Conservation (phyloP, 345 rosid genomes). For the Aquilaria malaccensis region DNA sequence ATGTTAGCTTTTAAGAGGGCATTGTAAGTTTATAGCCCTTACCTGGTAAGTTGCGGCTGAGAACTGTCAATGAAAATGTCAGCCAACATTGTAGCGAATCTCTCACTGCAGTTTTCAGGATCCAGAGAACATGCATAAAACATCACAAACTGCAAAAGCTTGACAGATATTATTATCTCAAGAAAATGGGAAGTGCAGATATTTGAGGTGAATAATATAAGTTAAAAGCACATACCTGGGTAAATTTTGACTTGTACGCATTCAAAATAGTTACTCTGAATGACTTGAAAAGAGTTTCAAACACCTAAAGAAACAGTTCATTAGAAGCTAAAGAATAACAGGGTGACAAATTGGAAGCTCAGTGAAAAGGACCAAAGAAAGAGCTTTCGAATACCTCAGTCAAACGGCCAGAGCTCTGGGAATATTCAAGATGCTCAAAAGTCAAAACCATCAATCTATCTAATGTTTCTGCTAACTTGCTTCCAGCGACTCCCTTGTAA, state of each 20-base stretch:
- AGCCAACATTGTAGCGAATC: constrained; percentile 46
- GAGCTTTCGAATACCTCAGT: constrained; percentile 40
- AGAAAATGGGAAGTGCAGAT: neutral
- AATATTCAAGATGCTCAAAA: constrained; percentile 77
- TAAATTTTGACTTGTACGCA: constrained; percentile 75
- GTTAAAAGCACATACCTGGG: constrained; percentile 49
- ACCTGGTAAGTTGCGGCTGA: constrained; percentile 50
- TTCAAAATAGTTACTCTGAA: constrained; percentile 49
- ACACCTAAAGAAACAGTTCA: constrained; percentile 40
- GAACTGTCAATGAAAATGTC: constrained; percentile 41
- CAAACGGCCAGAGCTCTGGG: constrained; percentile 51
- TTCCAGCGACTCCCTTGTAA: constrained; percentile 35
- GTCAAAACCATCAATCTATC: constrained; percentile 68
- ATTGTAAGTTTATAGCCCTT: neutral
- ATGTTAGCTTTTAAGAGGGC: neutral
- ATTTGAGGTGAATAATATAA: constrained; percentile 1
- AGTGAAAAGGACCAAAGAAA: neutral
- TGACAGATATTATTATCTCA: constrained; percentile 6
- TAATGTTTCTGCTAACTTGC: constrained; percentile 45
- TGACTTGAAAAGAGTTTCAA: constrained; percentile 59
- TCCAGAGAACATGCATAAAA: constrained; percentile 85
- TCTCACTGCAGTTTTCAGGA: constrained; percentile 70
- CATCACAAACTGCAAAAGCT: constrained; percentile 67
- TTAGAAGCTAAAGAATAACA: neutral
- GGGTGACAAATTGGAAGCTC: too few species aligned